Percentiles rank a stretch among this genome's conserved stretches.
phyloP scores from a whole-genome alignment of 805 yeast genomes.

The Cyberlindnera japonica region DNA sequence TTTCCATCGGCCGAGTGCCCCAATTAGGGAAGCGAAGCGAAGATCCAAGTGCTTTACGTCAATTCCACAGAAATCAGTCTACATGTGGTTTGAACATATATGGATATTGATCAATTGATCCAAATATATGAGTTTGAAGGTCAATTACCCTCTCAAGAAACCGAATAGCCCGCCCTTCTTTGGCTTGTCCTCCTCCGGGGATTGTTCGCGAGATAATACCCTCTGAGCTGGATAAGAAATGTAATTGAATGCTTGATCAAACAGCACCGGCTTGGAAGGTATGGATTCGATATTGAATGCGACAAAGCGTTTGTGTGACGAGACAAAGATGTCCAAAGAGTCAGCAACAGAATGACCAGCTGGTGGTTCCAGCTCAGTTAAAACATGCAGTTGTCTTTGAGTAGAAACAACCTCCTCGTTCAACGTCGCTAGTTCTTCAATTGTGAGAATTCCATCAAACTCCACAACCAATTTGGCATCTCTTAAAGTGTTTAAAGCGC shows the following conservation, averaged over 20 bases:
- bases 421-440: constrained; percentile 30
- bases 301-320: constrained; percentile 26
- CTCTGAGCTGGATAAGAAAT: constrained; percentile 41
- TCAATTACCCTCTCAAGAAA: too few species aligned
- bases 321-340: constrained; percentile 11
- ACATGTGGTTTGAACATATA: too few species aligned
- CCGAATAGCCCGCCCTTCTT: too few species aligned
- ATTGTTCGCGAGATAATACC: too few species aligned
- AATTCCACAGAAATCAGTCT: too few species aligned
- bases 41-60: too few species aligned
- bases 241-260: constrained; percentile 86
- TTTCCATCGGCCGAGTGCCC: too few species aligned
- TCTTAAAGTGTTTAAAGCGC: constrained; percentile 24
- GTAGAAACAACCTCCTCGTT: constrained; percentile 16
- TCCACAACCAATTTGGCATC: constrained; percentile 15
- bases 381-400: constrained; percentile 37
- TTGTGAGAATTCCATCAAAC: constrained; percentile 33
- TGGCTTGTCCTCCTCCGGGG: too few species aligned
- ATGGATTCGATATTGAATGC: constrained; percentile 46
- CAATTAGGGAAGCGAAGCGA: neutral
- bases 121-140: too few species aligned
- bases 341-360: constrained; percentile 29
- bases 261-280: constrained; percentile 82
- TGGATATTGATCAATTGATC: neutral
- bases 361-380: constrained; percentile 41